A percentile compares a stretch with the other conserved stretches of the same genome.
phyloP scores from a whole-genome alignment of 306 rosid genomes.

The Rosa persica region DNA sequence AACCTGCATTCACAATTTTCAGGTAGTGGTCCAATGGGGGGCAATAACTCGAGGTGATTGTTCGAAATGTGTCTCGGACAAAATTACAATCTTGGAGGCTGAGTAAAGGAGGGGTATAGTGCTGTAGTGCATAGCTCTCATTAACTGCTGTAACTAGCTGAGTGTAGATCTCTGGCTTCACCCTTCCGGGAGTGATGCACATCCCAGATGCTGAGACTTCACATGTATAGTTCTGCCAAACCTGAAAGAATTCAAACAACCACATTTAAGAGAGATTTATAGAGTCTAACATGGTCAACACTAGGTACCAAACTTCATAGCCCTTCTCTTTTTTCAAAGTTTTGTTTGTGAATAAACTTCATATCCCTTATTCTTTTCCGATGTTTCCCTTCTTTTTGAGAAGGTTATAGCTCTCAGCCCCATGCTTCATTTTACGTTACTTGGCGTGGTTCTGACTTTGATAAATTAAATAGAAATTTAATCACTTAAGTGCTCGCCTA shows the following conservation, averaged over 20 bases:
- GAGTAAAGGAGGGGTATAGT: slow-evolving; percentile 79
- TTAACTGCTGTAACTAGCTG: slow-evolving; percentile 79
- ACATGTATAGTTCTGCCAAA: slow-evolving; percentile 76
- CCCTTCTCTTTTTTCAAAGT: background rate
- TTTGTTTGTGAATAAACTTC: background rate
- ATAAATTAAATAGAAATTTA: background rate
- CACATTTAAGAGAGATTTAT: background rate
- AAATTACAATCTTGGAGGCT: slow-evolving; percentile 91
- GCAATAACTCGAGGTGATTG: slow-evolving; percentile 67
- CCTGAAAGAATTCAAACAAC: slow-evolving; percentile 47
- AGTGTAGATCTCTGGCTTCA: slow-evolving; percentile 60
- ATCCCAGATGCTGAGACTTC: slow-evolving; percentile 54
- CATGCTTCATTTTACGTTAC: background rate
- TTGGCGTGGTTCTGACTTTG: background rate
- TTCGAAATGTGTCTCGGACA: slow-evolving; percentile 78
- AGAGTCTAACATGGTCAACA: background rate
- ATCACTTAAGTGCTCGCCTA: background rate
- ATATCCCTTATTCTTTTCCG: background rate
- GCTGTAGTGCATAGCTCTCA: slow-evolving; percentile 89
- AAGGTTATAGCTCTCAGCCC: background rate
- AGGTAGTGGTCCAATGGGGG: slow-evolving; percentile 74
- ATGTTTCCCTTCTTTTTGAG: background rate
- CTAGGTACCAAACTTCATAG: background rate
- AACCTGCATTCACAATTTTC: slow-evolving; percentile 67
- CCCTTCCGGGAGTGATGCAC: slow-evolving; percentile 77